A percentile compares a stretch with the other conserved stretches of the same genome.
These are phyloP conservation scores for Aureobasidium namibiae DNA, from an alignment of 2,329 filamentous ascomycete species.

Conservation along the genomic window DNA sequence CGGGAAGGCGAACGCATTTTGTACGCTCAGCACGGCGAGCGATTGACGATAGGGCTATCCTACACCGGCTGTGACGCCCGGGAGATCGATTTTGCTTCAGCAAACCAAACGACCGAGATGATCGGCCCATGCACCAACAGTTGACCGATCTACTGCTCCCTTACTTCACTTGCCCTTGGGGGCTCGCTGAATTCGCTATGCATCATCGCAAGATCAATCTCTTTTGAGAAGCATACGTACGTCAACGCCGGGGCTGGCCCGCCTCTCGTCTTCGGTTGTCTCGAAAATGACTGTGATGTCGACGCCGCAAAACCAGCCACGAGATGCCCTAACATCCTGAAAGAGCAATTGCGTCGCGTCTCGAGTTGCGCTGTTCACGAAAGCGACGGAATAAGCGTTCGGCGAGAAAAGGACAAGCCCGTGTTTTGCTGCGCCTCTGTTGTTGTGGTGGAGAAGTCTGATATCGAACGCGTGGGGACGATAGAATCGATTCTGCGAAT, in stretches of 20 bases:
- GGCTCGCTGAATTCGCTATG: not conserved
- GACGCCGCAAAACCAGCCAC: not conserved
- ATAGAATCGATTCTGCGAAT: not conserved
- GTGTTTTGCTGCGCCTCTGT: not conserved
- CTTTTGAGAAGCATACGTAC: not conserved
- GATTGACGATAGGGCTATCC: not conserved
- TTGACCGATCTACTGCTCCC: too few relatives aligned
- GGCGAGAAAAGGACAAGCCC: too few relatives aligned
- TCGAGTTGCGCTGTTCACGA: not conserved
- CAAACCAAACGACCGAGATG: not conserved
- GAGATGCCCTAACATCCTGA: not conserved
- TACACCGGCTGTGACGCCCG: not conserved
- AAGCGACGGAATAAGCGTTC: too few relatives aligned
- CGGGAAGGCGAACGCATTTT: not conserved
- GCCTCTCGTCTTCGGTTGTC: not conserved
- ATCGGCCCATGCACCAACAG: not conserved
- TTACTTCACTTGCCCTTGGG: not conserved
- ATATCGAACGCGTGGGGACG: not conserved
- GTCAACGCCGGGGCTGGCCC: not conserved
- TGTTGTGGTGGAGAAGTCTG: too few relatives aligned
- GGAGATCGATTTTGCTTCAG: not conserved
- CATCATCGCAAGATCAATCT: not conserved
- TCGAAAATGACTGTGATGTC: not conserved
- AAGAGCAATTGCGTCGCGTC: not conserved
- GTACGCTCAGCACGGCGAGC: not conserved